phyloP scores from a whole-genome alignment of 768 basidiomycete genomes.

The Suillus lakei region DNA sequence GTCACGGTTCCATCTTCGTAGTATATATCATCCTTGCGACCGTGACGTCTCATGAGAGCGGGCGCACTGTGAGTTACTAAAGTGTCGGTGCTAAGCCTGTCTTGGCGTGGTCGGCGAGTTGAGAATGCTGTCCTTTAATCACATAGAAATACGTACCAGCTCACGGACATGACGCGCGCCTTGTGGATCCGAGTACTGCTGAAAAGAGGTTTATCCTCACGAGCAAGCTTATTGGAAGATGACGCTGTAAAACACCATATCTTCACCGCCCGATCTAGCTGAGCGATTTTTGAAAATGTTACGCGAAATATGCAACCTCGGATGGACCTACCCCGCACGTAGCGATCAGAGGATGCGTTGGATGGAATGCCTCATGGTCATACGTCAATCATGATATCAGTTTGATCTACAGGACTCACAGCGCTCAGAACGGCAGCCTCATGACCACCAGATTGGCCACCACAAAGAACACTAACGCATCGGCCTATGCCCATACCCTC shows the following conservation, averaged over 20 bases:
- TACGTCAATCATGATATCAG: slow-evolving; percentile 9
- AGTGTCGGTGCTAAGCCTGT: slow-evolving; percentile 62
- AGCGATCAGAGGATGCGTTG: slow-evolving; percentile 64
- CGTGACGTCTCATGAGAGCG: slow-evolving; percentile 45
- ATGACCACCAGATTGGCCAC: slow-evolving; percentile 77
- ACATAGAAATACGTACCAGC: slow-evolving; percentile 50
- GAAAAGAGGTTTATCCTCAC: slow-evolving; percentile 81
- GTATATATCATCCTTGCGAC: slow-evolving; percentile 28
- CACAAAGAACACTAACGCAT: slow-evolving; percentile 68
- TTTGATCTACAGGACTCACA: slow-evolving; percentile 39
- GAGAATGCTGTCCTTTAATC: background rate
- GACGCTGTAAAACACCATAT: slow-evolving; percentile 67
- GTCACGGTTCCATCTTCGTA: slow-evolving; percentile 55
- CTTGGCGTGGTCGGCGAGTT: background rate
- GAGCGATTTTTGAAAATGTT: background rate
- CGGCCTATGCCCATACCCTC: slow-evolving; percentile 65
- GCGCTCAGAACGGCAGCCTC: slow-evolving; percentile 69
- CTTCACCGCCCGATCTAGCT: slow-evolving; percentile 79
- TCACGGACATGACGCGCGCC: slow-evolving; percentile 63
- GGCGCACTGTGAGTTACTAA: slow-evolving; percentile 59
- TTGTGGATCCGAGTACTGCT: slow-evolving; percentile 69
- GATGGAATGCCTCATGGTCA: slow-evolving; percentile 65
- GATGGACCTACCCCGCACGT: slow-evolving; percentile 70
- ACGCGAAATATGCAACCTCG: background rate
- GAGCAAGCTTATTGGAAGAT: slow-evolving; percentile 42